Conservation (phyloP, 2,329 filamentous ascomycete species). For the Elsinoe australis region DNA sequence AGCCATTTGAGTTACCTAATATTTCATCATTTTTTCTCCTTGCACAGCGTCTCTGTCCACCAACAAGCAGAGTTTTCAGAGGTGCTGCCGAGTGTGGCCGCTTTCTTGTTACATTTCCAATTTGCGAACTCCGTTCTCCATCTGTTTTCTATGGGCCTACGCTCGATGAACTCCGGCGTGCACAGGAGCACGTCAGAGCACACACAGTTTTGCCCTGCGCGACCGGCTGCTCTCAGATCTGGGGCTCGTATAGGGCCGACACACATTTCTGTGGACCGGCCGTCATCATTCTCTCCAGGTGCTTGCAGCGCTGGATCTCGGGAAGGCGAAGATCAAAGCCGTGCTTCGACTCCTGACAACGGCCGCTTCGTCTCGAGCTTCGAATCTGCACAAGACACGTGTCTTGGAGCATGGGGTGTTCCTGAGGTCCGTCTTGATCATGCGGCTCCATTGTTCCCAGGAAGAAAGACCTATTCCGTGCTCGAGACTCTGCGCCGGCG, state of each 20-base stretch:
- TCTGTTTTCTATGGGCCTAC: background rate
- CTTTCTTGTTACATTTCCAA: background rate
- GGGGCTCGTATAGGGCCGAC: background rate
- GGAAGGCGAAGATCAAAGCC: background rate
- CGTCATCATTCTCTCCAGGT: background rate
- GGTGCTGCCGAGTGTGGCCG: background rate
- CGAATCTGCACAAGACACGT: slow-evolving; percentile 1
- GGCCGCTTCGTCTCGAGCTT: too few species aligned
- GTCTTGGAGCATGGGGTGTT: background rate
- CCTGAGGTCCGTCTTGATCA: background rate
- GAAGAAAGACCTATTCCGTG: background rate
- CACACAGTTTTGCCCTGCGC: background rate
- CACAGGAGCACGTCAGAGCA: background rate
- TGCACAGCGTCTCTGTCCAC: background rate
- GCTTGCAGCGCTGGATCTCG: slow-evolving; percentile 4
- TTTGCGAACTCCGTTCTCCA: slow-evolving; percentile 6
- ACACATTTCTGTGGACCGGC: background rate
- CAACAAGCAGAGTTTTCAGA: slow-evolving; percentile 9
- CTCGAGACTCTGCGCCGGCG: background rate
- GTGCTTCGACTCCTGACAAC: background rate
- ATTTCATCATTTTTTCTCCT: slow-evolving; percentile 12
- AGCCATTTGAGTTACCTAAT: slow-evolving; percentile 10
- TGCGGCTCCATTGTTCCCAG: slow-evolving; percentile 7
- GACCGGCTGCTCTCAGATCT: background rate
- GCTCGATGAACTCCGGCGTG: background rate